Evolutionary conservation across 169 alveolate species (phyloP), one percentile per base, ranked within the genome.

Genomic region (Eimeria tenella): DNA sequence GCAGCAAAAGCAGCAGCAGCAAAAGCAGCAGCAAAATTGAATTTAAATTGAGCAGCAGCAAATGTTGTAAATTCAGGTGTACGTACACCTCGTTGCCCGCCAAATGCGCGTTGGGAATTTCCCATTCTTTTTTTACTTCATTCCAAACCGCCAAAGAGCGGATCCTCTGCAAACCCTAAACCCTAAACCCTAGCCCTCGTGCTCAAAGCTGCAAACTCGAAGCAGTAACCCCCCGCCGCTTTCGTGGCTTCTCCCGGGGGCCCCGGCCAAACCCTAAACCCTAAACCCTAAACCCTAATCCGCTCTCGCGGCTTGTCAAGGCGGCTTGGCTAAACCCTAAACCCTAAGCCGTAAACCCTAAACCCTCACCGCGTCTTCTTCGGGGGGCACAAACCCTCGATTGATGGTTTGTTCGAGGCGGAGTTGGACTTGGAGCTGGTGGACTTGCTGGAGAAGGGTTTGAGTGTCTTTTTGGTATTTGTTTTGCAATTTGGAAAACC

Each of bases 401-500:
- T 97, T 83, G 6, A 97, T 96, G 31, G 96, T 58, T 13, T 96
- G 82, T 87, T 96, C 97, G 23, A 96, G 95, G 81, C 96, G 96
- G 25, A 97, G 86, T 93, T 97, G 97, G 68, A 94, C 93, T 19
- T 89, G 91, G 62, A 97, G 91, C 49, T 93, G 97, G 86, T 96
- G 95, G 2, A 98, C 96, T 17, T 97, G 94, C 23, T 96, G 98
- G 60, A 96, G 81, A 73, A 98, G 83, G n/a, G 96, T 98, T 75
- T 96, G 98, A 23, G 97, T 95, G 91, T 98, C 97, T 23, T 90
- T 84, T 81, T 95, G 97, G 81, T 95, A 94, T 81, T 98, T 98
- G 50, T 94, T 84, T 90, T 96, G 95, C 77, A 97, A 50, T 75
- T 97, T 98, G 63, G 97, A 95, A 81, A 96, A 96, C 90, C 97